Percentiles rank a stretch among this genome's conserved stretches.
Evolutionary conservation across 2,329 filamentous ascomycete genomes (phyloP).

Genomic region (Blumeriella jaapii): DNA sequence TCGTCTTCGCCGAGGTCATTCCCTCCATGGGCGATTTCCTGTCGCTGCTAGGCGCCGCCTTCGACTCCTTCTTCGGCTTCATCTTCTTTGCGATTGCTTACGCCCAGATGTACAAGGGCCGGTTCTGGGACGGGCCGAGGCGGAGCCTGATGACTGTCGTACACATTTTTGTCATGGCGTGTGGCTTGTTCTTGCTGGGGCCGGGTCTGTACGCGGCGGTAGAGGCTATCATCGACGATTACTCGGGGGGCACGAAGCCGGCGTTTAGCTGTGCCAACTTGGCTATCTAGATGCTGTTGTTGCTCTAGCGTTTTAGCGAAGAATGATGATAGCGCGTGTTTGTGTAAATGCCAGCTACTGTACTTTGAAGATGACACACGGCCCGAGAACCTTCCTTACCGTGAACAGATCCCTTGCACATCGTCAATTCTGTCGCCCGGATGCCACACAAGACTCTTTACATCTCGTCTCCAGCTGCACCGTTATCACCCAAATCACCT

Average conservation of each 20-base stretch:
- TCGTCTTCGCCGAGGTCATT: conserved; percentile 37
- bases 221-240: conserved; percentile 40
- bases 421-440: too few relatives aligned
- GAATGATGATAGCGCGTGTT: too few relatives aligned
- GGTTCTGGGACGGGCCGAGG: conserved; percentile 28
- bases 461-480: too few relatives aligned
- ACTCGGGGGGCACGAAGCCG: conserved; percentile 32
- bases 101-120: conserved; percentile 33
- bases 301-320: too few relatives aligned
- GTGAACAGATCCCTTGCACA: too few relatives aligned
- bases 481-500: too few relatives aligned
- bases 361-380: too few relatives aligned
- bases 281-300: conserved; percentile 29
- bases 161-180: conserved; percentile 34
- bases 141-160: conserved; percentile 33
- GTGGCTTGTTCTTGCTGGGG: conserved; percentile 38
- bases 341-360: too few relatives aligned
- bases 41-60: conserved; percentile 35
- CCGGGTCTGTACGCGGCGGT: conserved; percentile 41
- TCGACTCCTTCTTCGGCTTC: conserved; percentile 39
- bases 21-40: conserved; percentile 40
- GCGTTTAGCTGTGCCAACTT: conserved; percentile 39
- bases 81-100: conserved; percentile 40
- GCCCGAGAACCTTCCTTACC: too few relatives aligned
- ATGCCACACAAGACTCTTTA: too few relatives aligned